Percentiles rank a stretch among this genome's conserved stretches.
Conservation (phyloP, 495 filamentous ascomycete species). For the Penicillium cosmopolitanum region DNA sequence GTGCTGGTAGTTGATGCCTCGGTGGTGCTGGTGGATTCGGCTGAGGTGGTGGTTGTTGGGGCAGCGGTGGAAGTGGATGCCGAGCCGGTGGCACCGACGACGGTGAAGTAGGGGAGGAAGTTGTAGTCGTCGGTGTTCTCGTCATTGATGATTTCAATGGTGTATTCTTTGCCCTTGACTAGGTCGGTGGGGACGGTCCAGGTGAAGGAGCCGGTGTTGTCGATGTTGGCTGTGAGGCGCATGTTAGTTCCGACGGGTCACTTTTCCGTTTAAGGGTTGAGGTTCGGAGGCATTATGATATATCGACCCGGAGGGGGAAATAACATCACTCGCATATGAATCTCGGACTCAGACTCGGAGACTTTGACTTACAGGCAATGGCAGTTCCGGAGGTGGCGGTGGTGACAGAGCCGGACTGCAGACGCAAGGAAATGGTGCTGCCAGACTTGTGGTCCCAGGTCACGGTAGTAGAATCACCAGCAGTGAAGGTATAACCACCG, state of each 20-base stretch:
- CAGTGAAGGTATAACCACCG: slow-evolving; percentile 48
- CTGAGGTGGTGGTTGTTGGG: slow-evolving; percentile 8
- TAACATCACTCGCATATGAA: background rate
- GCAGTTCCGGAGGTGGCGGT: slow-evolving; percentile 46
- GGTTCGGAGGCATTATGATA: background rate
- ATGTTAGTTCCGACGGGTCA: slow-evolving; percentile 18
- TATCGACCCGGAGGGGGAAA: background rate
- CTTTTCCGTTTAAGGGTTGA: background rate
- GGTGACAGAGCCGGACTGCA: slow-evolving; percentile 54
- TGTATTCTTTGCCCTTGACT: slow-evolving; percentile 54
- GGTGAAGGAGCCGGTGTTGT: slow-evolving; percentile 60
- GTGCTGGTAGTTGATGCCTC: slow-evolving; percentile 23
- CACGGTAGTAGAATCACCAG: slow-evolving; percentile 55
- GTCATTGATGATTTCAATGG: slow-evolving; percentile 61
- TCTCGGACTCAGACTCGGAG: too few species aligned
- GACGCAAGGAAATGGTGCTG: slow-evolving; percentile 56
- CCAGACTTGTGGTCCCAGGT: slow-evolving; percentile 58
- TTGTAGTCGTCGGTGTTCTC: slow-evolving; percentile 49
- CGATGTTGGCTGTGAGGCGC: slow-evolving; percentile 46
- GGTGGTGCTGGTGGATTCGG: slow-evolving; percentile 23
- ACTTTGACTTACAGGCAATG: slow-evolving; percentile 55
- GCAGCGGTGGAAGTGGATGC: slow-evolving; percentile 30
- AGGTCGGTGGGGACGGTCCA: slow-evolving; percentile 54
- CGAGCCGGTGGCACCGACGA: slow-evolving; percentile 52
- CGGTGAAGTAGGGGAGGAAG: slow-evolving; percentile 61